phyloP scores from a whole-genome alignment of 257 asterid species.

The Solanum ahanhuiri region DNA sequence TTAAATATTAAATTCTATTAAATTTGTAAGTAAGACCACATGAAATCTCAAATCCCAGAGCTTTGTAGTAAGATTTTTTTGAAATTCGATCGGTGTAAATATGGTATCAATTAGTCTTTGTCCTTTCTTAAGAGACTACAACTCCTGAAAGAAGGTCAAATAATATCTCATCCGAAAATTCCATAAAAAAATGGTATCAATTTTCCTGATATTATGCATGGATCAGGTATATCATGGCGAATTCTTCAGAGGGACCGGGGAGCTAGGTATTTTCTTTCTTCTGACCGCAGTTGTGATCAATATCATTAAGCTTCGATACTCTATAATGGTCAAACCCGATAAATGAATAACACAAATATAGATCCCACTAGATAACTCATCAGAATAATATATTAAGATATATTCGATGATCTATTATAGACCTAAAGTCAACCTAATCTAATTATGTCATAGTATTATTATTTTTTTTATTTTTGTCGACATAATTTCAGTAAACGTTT shows the following conservation, averaged over 20 bases:
- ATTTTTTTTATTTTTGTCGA: background rate
- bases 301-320: background rate
- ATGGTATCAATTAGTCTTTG: too few relatives aligned
- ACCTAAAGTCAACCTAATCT: background rate
- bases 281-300: background rate
- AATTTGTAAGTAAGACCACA: background rate
- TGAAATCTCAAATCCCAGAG: too few relatives aligned
- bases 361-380: background rate
- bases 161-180: too few relatives aligned
- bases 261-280: background rate
- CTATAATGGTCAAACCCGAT: too few relatives aligned
- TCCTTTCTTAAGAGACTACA: too few relatives aligned
- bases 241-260: too few relatives aligned
- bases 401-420: background rate
- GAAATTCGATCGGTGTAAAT: background rate
- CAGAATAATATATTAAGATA: background rate
- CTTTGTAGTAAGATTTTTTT: background rate
- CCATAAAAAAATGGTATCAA: accelerated
- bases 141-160: too few relatives aligned
- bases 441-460: background rate
- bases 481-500: background rate
- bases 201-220: background rate
- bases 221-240: too few relatives aligned
- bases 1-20: background rate
- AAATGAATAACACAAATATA: background rate